Base-by-base conservation (phyloP, 176 grass and related monocot genomes). In the Oryza glumipatula region DNA sequence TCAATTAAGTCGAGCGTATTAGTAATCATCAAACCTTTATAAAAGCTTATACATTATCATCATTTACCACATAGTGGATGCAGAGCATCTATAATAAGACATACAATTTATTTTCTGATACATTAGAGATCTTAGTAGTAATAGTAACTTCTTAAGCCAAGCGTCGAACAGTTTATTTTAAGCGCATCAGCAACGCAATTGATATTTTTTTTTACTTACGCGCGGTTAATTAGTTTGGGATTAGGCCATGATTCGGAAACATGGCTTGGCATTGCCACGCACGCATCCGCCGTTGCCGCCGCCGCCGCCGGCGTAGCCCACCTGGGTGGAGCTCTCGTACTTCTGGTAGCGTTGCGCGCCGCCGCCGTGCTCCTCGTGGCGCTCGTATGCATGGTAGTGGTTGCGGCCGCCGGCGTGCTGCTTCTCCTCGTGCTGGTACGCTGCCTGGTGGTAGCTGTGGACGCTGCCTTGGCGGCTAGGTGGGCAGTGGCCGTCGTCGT, bases 41-140 rank as follows among this genome's bases (percentile, higher is more conserved):
- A 67, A 56, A 19, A 56, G 6, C 52, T 52, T 56, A 26, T 24
- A 33, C 32, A 38, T 38, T 6, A 67, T 52, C 51, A 21, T 72
- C 41, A 13, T 58, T 69, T 48, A 56, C 67, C 11, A 11, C 35
- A 36, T 36, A 0, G 47, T 81, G 68, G 69, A 65, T 48, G 15
- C 52, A 65, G 14, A 46, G 11, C 39, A 38, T 36, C 35, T 36
- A 67, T 33, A 63, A 28, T n/a, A 33, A 66, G 64, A 22, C 21
- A 19, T 56, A 56, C 78, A 79, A 44, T 68, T 83, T 83, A 74
- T 83, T 73, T 83, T 24, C 47, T 44, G 71, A 52, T 23, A 63
- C 54, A 46, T 30, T 12, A 3, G 41, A 3, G 43, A 72, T 72
- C 43, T 44, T 48, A 66, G 30, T 28, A 28, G 0, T 36, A 35